Percentiles rank a stretch among this genome's conserved stretches.
Conservation (phyloP, 148 eudicot genomes). For the Rhododendron williamsianum region DNA sequence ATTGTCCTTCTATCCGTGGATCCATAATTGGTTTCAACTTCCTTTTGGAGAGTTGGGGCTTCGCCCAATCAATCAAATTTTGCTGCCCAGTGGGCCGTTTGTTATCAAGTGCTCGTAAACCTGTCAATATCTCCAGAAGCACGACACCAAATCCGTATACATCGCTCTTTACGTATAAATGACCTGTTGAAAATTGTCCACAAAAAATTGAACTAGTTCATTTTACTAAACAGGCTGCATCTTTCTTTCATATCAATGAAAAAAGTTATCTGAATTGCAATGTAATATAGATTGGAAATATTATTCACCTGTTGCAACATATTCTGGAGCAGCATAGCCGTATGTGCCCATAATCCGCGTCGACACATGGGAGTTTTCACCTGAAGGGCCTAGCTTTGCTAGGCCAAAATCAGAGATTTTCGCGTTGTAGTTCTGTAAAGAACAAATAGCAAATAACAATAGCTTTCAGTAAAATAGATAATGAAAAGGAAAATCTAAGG, state of each 20-base stretch:
- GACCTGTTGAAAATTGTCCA: constrained; percentile 32
- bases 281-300: neutral
- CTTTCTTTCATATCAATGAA: neutral
- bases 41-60: constrained; percentile 38
- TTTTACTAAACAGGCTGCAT: neutral
- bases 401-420: constrained; percentile 26
- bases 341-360: constrained; percentile 21
- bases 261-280: neutral
- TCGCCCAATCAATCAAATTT: constrained; percentile 48
- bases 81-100: constrained; percentile 44
- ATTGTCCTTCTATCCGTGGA: constrained; percentile 47
- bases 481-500: neutral
- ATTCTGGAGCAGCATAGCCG: constrained; percentile 70
- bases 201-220: neutral
- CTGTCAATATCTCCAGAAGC: constrained; percentile 64
- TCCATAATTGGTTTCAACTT: constrained; percentile 62
- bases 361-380: constrained; percentile 10
- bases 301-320: constrained; percentile 51
- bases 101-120: constrained; percentile 49
- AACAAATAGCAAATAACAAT: neutral
- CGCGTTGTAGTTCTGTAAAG: constrained; percentile 39
- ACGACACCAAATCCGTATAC: constrained; percentile 90
- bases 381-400: constrained; percentile 17
- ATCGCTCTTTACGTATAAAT: constrained; percentile 70
- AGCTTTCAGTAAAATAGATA: neutral